Base-by-base conservation (phyloP, 2,329 filamentous ascomycete genomes). In the Teratosphaeriaceae sp. region DNA sequence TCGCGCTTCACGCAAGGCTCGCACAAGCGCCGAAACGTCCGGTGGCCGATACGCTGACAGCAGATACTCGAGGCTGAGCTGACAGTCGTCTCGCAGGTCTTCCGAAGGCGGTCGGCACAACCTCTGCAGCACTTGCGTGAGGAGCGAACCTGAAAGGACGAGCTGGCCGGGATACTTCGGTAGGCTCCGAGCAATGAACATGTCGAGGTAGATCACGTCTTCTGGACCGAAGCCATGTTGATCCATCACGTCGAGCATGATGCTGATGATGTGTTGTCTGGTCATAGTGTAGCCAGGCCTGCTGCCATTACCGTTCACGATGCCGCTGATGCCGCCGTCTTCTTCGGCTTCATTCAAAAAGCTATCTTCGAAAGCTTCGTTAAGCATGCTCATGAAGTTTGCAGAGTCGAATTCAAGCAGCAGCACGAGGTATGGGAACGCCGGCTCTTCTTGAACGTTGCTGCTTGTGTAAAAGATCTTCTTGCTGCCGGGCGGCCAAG, bases 151-250 rank as follows among this genome's bases (percentile, higher is more conserved):
- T 0, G 90, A 85, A 36, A 98, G 79, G 9, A 97, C 76, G 39
- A 98, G 82, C 58, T 96, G 96, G 61, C 97, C 90, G 1, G 89
- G 88, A 58, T 95, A 98, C 63, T 98, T 98, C 3, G 94, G 87
- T 38, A 98, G 69, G 60, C 95, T 98, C 43, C 92, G 81, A 15
- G 92, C 90, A 60, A 98, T 85, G 59, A 98, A 98, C 88, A 98
- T 98, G 65, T 98, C 88, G 34, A 98, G 76, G 64, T 95, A 98
- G 43, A 98, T 86, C 11, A 85, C 89, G 59, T 97, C 88, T 47
- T 85, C 79, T 0, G 81, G 66, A 1, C 80, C 77, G 64, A 95
- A 97, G 36, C 85, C 79, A 3, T 75, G 71, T 1, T 79, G 69
- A 38, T 82, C 85, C 87, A 98, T 94, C 21, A 96, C 83, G 61